Percentiles rank a stretch among this genome's conserved stretches.
These are phyloP conservation scores for Tetracladium marchalianum DNA, from an alignment of 495 filamentous ascomycete species.

Conservation along the genomic window DNA sequence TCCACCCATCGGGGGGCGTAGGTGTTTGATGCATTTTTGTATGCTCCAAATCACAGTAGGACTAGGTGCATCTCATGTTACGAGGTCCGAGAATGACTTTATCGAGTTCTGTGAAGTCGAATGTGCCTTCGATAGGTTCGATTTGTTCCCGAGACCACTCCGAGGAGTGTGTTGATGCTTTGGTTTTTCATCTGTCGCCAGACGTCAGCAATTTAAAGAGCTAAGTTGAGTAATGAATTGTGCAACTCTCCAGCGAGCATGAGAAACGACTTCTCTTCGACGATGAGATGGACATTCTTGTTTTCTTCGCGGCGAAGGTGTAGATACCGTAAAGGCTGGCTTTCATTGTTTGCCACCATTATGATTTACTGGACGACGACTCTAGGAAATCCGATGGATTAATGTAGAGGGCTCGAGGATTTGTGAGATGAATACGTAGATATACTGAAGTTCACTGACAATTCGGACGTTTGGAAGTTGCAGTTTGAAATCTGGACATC, in stretches of 20 bases:
- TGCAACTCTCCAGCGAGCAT: conserved; percentile 36
- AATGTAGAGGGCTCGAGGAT: no score
- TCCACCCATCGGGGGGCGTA: conserved; percentile 37
- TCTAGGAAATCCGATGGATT: no score
- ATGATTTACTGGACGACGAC: no score
- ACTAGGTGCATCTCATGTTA: conserved; percentile 33
- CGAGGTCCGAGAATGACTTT: conserved; percentile 29
- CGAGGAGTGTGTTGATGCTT: conserved; percentile 39
- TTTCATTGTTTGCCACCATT: no score
- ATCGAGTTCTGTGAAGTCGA: conserved; percentile 35
- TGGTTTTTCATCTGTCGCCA: conserved; percentile 33
- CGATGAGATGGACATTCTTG: no score
- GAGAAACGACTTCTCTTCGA: conserved; percentile 37
- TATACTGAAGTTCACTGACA: no score
- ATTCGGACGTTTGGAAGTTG: no score
- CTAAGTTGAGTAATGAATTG: conserved; percentile 37
- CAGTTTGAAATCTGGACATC: no score
- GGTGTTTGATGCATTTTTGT: conserved; percentile 38
- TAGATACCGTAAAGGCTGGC: no score
- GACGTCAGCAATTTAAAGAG: conserved; percentile 30
- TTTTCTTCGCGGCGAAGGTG: no score
- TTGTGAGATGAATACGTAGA: no score
- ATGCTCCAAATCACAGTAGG: conserved; percentile 41
- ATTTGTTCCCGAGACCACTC: conserved; percentile 40
- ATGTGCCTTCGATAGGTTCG: conserved; percentile 35